These are phyloP conservation scores for Pseudogymnoascus sp. DNA, from an alignment of 2,329 filamentous ascomycete species.

Conservation along the genomic window DNA sequence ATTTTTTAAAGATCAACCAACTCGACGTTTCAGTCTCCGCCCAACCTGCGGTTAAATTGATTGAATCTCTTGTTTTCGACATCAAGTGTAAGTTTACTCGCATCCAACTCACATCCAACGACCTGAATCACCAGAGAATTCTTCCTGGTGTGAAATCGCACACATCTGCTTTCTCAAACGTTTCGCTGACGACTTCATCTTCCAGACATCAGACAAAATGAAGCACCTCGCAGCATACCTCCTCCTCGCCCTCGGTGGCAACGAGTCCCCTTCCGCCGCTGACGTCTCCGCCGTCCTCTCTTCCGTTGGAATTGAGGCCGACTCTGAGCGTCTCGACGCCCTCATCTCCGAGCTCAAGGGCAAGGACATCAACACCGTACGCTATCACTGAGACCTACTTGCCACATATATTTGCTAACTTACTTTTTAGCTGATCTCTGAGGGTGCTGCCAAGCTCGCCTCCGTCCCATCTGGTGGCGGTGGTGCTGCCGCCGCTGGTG, in stretches of 20 bases:
- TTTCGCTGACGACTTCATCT: neutral
- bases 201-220: slow-evolving; percentile 60
- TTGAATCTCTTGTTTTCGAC: slow-evolving; percentile 80
- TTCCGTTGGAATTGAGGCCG: slow-evolving; percentile 91
- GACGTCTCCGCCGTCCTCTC: slow-evolving; percentile 86
- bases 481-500: slow-evolving; percentile 58
- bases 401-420: slow-evolving; percentile 17
- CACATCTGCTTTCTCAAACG: neutral
- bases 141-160: neutral
- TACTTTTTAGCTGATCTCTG: slow-evolving; percentile 68
- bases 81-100: slow-evolving; percentile 22
- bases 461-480: slow-evolving; percentile 91
- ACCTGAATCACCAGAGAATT: neutral
- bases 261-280: slow-evolving; percentile 72
- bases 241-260: slow-evolving; percentile 89
- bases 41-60: slow-evolving; percentile 97
- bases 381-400: slow-evolving; percentile 23
- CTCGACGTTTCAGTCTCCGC: slow-evolving; percentile 99
- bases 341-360: slow-evolving; percentile 85
- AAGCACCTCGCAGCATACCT: slow-evolving; percentile 99
- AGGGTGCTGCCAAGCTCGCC: slow-evolving; percentile 88
- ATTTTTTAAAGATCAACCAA: slow-evolving; percentile 30
- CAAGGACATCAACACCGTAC: slow-evolving; percentile 90
- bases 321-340: slow-evolving; percentile 74
- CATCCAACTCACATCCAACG: neutral